phyloP scores from a whole-genome alignment of 1,284 basidiomycete species.

The Sporisorium iseilematis-ciliati region DNA sequence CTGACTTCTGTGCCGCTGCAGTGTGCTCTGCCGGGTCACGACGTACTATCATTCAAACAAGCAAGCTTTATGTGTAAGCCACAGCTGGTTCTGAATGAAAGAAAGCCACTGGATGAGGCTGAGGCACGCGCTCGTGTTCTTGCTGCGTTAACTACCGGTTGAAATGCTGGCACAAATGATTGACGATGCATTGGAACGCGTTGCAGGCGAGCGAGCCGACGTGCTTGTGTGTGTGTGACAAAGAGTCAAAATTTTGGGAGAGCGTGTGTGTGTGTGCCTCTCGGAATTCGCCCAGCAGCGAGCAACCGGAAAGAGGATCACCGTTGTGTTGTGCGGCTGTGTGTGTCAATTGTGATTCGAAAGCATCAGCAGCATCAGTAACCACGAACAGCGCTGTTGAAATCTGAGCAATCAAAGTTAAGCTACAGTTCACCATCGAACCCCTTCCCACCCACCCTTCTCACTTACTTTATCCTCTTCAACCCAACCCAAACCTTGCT shows the following conservation, averaged over 20 bases:
- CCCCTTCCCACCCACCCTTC: no score
- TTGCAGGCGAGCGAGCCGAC: not conserved
- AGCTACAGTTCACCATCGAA: no score
- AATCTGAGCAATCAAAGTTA: no score
- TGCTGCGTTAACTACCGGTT: not conserved
- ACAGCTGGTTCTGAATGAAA: not conserved
- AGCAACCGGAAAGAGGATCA: slow-evolving; percentile 13
- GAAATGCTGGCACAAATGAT: not conserved
- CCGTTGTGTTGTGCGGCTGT: not conserved
- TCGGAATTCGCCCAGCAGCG: slow-evolving; percentile 15
- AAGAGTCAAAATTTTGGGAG: slow-evolving; percentile 1
- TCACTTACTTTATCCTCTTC: no score
- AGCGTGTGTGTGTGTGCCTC: not conserved
- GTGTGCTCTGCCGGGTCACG: no score
- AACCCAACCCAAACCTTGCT: not conserved
- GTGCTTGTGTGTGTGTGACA: no score
- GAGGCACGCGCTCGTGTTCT: not conserved
- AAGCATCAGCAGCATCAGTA: no score
- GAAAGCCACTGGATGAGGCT: no score
- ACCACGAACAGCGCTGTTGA: no score
- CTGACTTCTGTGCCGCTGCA: no score
- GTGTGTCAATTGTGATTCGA: no score
- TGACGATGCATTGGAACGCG: not conserved
- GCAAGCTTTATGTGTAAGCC: not conserved
- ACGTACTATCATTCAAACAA: no score